Conservation (phyloP, 345 rosid species). For the Cardiospermum halicacabum region DNA sequence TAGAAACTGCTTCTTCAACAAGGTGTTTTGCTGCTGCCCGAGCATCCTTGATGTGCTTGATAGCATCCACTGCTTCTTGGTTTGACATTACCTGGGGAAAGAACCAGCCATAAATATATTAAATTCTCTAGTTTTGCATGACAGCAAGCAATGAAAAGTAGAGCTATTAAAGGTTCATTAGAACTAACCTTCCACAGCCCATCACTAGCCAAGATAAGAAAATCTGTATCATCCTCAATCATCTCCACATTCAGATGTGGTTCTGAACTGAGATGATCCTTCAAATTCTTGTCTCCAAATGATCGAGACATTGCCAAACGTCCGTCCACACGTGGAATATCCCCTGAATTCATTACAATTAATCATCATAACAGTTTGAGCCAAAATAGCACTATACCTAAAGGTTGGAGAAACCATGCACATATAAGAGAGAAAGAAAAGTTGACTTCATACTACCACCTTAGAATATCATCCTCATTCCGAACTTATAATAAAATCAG, state of each 20-base stretch:
- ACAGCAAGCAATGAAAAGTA: slow-evolving; percentile 9
- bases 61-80: slow-evolving; percentile 74
- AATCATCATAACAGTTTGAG: background rate
- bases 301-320: slow-evolving; percentile 95
- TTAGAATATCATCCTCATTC: background rate
- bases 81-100: slow-evolving; percentile 69
- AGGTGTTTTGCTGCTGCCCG: slow-evolving; percentile 80
- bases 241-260: slow-evolving; percentile 59
- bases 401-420: background rate
- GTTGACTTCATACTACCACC: background rate
- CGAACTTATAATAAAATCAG: background rate
- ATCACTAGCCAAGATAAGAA: slow-evolving; percentile 78
- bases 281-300: slow-evolving; percentile 87
- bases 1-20: slow-evolving; percentile 69
- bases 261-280: slow-evolving; percentile 85
- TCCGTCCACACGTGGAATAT: slow-evolving; percentile 89
- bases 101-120: background rate
- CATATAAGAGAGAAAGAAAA: background rate
- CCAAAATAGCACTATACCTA: background rate
- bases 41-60: slow-evolving; percentile 67
- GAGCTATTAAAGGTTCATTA: background rate
- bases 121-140: background rate
- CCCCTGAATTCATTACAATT: slow-evolving; percentile 45
- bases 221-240: slow-evolving; percentile 59
- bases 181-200: slow-evolving; percentile 87